These are phyloP conservation scores for Termitomyces heimii DNA, from an alignment of 768 basidiomycete species.

Conservation along the genomic window DNA sequence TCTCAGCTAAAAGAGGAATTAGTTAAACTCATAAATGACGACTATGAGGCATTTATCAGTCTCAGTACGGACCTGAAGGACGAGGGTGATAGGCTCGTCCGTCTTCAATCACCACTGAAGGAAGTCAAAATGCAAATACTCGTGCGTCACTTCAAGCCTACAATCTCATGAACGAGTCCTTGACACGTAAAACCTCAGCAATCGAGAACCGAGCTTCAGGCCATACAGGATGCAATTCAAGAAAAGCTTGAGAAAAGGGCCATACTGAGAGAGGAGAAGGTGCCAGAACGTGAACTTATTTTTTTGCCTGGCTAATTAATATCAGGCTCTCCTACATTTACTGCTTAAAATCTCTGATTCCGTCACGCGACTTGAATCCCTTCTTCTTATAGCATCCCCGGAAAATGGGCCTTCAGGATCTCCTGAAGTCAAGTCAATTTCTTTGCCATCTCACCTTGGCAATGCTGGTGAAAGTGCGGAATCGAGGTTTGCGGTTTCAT, in stretches of 20 bases:
- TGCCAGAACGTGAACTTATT: slow-evolving; percentile 15
- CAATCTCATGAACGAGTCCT: neutral
- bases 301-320: slow-evolving; percentile 1
- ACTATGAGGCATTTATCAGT: slow-evolving; percentile 97
- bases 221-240: slow-evolving; percentile 69
- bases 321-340: slow-evolving; percentile 75
- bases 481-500: neutral
- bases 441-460: slow-evolving; percentile 31
- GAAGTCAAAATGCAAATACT: slow-evolving; percentile 60
- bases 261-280: slow-evolving; percentile 83
- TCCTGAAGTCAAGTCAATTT: slow-evolving; percentile 27
- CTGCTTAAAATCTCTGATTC: slow-evolving; percentile 93
- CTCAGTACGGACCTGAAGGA: slow-evolving; percentile 88
- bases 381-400: slow-evolving; percentile 65
- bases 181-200: slow-evolving; percentile 29
- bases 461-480: slow-evolving; percentile 38
- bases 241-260: slow-evolving; percentile 73
- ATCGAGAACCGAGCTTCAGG: slow-evolving; percentile 57
- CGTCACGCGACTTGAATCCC: slow-evolving; percentile 78
- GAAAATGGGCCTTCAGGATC: slow-evolving; percentile 32
- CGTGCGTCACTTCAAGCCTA: slow-evolving; percentile 36
- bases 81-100: slow-evolving; percentile 68
- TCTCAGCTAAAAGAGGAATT: slow-evolving; percentile 85
- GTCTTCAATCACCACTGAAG: slow-evolving; percentile 62
- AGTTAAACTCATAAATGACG: slow-evolving; percentile 93